A percentile compares a stretch with the other conserved stretches of the same genome.
Conservation (phyloP, 2,329 filamentous ascomycete genomes). For the Botrytis tulipae region DNA sequence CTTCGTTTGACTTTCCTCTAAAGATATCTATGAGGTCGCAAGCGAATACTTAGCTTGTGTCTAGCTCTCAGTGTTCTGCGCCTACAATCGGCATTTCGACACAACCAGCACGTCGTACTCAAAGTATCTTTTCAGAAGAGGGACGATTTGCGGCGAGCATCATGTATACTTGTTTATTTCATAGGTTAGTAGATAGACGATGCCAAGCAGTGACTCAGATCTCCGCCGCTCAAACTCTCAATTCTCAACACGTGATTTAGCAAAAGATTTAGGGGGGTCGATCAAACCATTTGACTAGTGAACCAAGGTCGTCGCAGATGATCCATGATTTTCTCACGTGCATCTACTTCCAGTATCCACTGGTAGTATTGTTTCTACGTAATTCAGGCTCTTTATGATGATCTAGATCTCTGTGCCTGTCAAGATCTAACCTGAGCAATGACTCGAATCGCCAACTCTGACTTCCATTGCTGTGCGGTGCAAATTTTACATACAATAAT, state of each 20-base stretch:
- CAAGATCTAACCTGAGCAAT: fast-evolving
- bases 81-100: too few species aligned
- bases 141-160: too few species aligned
- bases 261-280: background rate
- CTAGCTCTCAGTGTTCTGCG: too few species aligned
- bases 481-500: background rate
- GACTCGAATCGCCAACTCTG: fast-evolving
- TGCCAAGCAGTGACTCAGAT: background rate
- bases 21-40: too few species aligned
- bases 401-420: background rate
- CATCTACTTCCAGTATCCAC: background rate
- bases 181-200: background rate
- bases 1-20: background rate
- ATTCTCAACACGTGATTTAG: background rate
- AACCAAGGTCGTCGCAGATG: fast-evolving
- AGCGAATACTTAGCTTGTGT: too few species aligned
- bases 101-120: too few species aligned
- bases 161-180: background rate
- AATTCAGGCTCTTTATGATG: background rate
- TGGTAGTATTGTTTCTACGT: background rate
- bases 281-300: background rate
- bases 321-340: background rate
- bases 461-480: background rate
- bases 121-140: too few species aligned
- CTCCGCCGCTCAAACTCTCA: background rate